Percentiles rank a stretch among this genome's conserved stretches.
phyloP scores from a whole-genome alignment of 257 asterid species.

The Rehmannia glutinosa region DNA sequence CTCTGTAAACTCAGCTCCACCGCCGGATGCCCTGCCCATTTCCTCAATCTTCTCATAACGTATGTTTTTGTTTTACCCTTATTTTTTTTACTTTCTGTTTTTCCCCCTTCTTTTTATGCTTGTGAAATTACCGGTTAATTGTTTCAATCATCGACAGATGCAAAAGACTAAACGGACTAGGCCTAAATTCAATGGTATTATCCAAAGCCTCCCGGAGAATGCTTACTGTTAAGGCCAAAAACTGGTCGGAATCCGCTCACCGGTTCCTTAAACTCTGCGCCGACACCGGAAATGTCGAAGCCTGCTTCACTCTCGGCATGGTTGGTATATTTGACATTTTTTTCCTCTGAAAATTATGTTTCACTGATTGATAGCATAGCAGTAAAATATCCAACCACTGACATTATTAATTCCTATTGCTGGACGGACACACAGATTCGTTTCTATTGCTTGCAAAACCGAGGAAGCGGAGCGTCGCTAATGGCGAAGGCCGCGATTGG shows the following conservation, averaged over 20 bases:
- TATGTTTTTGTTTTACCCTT: conserved; percentile 17
- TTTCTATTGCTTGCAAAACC: conserved; percentile 72
- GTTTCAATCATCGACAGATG: conserved; percentile 43
- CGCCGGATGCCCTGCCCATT: conserved; percentile 66
- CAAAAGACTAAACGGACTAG: conserved; percentile 63
- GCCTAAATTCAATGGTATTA: conserved; percentile 46
- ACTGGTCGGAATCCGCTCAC: conserved; percentile 82
- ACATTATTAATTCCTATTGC: conserved; percentile 10
- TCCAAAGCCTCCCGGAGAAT: conserved; percentile 54
- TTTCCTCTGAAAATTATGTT: no score
- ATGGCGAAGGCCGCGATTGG: conserved; percentile 94
- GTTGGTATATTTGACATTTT: conserved; percentile 27
- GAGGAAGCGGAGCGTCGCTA: conserved; percentile 76
- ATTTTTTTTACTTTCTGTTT: no score
- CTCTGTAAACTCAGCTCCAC: conserved; percentile 55
- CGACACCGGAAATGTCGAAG: conserved; percentile 72
- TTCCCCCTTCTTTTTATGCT: background rate
- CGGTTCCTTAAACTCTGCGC: conserved; percentile 76
- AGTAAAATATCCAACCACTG: background rate
- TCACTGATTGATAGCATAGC: no score
- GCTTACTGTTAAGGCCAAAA: conserved; percentile 51
- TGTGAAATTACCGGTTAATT: no score
- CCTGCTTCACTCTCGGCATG: conserved; percentile 82
- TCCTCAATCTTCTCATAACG: conserved; percentile 59
- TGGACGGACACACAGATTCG: conserved; percentile 66